Conservation (phyloP, 176 grass and related monocot species). For the Avena insularis region DNA sequence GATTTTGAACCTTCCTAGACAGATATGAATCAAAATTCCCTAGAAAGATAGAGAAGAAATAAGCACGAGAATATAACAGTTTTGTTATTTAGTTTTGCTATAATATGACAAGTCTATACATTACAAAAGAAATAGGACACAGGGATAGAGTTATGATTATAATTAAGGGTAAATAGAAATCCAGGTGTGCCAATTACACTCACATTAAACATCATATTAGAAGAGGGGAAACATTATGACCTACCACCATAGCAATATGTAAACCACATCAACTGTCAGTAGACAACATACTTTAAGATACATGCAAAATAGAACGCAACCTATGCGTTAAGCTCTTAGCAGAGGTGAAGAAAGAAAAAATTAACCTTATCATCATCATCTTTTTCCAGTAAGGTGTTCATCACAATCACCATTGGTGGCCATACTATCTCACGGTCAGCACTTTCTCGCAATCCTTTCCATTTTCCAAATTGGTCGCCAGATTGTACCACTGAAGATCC, state of each 20-base stretch:
- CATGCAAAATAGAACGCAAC: constrained; percentile 1
- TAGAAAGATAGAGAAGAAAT: constrained; percentile 24
- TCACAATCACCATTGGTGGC: constrained; percentile 96
- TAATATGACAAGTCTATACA: not conserved
- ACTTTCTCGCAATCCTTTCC: constrained; percentile 80
- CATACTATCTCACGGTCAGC: constrained; percentile 76
- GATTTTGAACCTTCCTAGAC: constrained; percentile 6
- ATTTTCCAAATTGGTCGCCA: constrained; percentile 86
- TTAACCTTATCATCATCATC: constrained; percentile 85
- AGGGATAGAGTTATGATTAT: not conserved
- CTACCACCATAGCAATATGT: not conserved
- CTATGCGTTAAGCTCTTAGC: not conserved
- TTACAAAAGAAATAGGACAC: constrained; percentile 8
- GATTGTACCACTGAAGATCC: constrained; percentile 79
- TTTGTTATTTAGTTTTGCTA: constrained; percentile 3
- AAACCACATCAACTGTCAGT: constrained; percentile 16
- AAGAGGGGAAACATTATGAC: not conserved
- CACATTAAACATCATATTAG: constrained; percentile 13
- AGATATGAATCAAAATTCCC: not conserved
- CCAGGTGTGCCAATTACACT: constrained; percentile 21
- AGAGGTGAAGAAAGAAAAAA: constrained; percentile 11
- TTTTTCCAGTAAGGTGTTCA: constrained; percentile 80
- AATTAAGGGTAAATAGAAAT: not conserved
- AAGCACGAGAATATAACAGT: constrained; percentile 29
- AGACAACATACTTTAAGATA: constrained; percentile 1